Conservation (phyloP, 441 rosid species). For the Aquilaria agallochum region DNA sequence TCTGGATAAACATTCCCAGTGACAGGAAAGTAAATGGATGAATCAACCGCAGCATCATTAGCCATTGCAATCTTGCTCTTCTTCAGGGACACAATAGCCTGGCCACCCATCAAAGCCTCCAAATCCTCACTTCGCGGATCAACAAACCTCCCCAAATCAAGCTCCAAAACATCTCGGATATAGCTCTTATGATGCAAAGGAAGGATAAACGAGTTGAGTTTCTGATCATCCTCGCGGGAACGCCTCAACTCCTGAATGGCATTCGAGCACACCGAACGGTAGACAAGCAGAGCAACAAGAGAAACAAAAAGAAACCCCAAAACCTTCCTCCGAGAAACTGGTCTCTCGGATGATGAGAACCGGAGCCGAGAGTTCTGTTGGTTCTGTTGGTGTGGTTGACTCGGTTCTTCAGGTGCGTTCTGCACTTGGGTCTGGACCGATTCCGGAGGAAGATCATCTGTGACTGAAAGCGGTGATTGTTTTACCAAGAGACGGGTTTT, state of each 20-base stretch:
- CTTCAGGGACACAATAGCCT: constrained; percentile 23
- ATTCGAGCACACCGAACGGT: constrained; percentile 34
- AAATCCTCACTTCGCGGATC: constrained; percentile 26
- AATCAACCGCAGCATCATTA: constrained; percentile 34
- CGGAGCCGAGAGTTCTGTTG: constrained; percentile 30
- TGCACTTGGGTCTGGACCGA: constrained; percentile 20
- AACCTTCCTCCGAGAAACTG: constrained; percentile 29
- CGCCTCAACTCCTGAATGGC: constrained; percentile 35
- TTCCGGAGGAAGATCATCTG: constrained; percentile 29
- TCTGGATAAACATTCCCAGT: constrained; percentile 79
- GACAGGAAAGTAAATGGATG: constrained; percentile 65
- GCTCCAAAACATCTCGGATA: constrained; percentile 30
- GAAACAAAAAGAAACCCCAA: constrained; percentile 48
- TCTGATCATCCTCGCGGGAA: constrained; percentile 33
- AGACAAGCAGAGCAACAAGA: constrained; percentile 49
- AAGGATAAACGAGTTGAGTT: constrained; percentile 46
- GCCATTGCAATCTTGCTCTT: constrained; percentile 28
- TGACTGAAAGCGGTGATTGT: constrained; percentile 75
- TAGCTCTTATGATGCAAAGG: constrained; percentile 71
- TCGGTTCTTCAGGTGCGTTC: constrained; percentile 1
- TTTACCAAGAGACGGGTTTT: constrained; percentile 79
- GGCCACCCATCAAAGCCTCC: constrained; percentile 25
- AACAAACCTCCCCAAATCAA: constrained; percentile 45
- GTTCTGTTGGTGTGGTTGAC: constrained; percentile 17
- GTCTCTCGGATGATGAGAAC: constrained; percentile 31